Conservation (phyloP, 2,329 filamentous ascomycete species). For the Fusarium redolens region DNA sequence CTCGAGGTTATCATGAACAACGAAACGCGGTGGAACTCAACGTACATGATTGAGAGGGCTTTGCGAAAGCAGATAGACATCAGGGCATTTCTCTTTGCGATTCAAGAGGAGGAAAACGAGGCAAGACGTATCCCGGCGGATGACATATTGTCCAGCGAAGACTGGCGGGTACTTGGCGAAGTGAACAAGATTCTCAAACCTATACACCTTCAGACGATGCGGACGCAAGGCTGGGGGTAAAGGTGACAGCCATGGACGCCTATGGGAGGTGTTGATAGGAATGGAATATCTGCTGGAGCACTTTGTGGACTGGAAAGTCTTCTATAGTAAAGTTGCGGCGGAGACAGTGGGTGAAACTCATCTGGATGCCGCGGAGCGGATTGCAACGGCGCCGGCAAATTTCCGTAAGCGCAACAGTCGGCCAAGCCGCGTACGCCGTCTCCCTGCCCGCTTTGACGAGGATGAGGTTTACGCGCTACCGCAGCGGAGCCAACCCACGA, state of each 20-base stretch:
- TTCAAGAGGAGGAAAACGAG: not conserved
- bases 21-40: not conserved
- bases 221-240: not conserved
- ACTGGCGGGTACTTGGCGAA: not conserved
- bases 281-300: not conserved
- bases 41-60: not conserved
- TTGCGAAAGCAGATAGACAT: not conserved
- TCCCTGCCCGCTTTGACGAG: not conserved
- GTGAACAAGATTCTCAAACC: no score
- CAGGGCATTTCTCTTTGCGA: not conserved
- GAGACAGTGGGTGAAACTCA: not conserved
- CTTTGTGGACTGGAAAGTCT: not conserved
- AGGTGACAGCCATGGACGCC: not conserved
- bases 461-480: not conserved
- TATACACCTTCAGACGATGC: no score
- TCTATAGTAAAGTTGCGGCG: not conserved
- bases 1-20: not conserved
- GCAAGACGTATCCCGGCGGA: not conserved
- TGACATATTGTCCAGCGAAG: not conserved
- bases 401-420: not conserved
- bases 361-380: not conserved
- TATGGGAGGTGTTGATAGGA: not conserved
- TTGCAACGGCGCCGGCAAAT: not conserved
- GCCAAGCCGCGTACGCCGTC: not conserved
- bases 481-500: no score